Evolutionary conservation across 495 filamentous ascomycete species (phyloP).

Genomic region (Talaromyces stipitatus): DNA sequence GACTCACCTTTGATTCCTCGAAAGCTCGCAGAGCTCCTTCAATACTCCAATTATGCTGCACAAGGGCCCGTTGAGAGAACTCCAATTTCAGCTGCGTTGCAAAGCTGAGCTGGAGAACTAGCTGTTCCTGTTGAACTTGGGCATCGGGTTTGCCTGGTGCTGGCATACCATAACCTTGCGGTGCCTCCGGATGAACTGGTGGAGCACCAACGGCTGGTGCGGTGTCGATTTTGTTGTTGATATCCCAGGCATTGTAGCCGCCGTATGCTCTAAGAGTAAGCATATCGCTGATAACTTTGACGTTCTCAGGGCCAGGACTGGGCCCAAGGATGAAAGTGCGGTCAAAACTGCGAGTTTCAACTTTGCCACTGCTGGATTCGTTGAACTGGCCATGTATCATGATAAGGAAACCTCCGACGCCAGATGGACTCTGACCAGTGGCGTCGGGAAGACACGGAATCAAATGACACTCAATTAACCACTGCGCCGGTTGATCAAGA

Average conservation of each 20-base stretch:
- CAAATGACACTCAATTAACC: slow-evolving; percentile 75
- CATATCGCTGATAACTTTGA: slow-evolving; percentile 77
- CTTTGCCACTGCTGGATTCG: slow-evolving; percentile 50
- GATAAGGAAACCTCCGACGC: slow-evolving; percentile 72
- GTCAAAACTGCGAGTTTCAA: slow-evolving; percentile 69
- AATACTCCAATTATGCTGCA: slow-evolving; percentile 65
- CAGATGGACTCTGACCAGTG: slow-evolving; percentile 50
- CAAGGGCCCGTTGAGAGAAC: slow-evolving; percentile 65
- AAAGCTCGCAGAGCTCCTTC: slow-evolving; percentile 61
- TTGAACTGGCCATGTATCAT: slow-evolving; percentile 78
- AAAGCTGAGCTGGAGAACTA: slow-evolving; percentile 57
- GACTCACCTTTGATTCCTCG: slow-evolving; percentile 42
- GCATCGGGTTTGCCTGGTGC: slow-evolving; percentile 30
- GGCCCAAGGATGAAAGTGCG: slow-evolving; percentile 79
- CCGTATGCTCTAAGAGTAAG: slow-evolving; percentile 62
- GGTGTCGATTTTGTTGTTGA: slow-evolving; percentile 30
- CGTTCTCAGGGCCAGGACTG: slow-evolving; percentile 49
- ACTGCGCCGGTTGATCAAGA: slow-evolving; percentile 55
- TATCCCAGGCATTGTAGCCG: slow-evolving; percentile 51
- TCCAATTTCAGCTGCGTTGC: slow-evolving; percentile 64
- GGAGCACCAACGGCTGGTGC: slow-evolving; percentile 11
- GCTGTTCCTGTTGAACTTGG: slow-evolving; percentile 49
- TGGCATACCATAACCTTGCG: slow-evolving; percentile 34
- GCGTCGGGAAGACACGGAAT: slow-evolving; percentile 66
- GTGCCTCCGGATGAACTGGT: slow-evolving; percentile 17